These are phyloP conservation scores for Fusarium piperis DNA, from an alignment of 2,329 filamentous ascomycete species.

Conservation along the genomic window DNA sequence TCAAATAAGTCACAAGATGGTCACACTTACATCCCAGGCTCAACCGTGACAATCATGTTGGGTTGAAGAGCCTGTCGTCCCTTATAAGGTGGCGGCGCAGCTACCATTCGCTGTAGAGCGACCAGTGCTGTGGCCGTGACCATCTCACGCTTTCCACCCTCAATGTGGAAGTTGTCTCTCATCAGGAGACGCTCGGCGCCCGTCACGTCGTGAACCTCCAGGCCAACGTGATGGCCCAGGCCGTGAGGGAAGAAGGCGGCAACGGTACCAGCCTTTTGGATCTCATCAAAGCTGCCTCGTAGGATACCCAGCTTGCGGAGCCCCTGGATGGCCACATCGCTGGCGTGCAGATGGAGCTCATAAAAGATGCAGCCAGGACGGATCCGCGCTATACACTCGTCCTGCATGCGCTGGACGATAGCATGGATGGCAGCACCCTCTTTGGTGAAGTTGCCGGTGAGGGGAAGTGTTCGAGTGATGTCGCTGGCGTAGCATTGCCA, in stretches of 20 bases:
- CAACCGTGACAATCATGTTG: conserved; percentile 79
- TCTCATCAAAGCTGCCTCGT: conserved; percentile 67
- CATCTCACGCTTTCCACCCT: conserved; percentile 54
- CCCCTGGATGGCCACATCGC: conserved; percentile 75
- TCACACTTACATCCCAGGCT: conserved; percentile 72
- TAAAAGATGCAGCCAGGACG: conserved; percentile 76
- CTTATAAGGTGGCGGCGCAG: conserved; percentile 42
- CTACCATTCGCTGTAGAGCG: conserved; percentile 39
- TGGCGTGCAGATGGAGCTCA: conserved; percentile 77
- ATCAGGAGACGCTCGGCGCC: conserved; percentile 51
- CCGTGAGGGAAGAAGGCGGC: conserved; percentile 74
- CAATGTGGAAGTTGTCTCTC: conserved; percentile 42
- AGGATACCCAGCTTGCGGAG: conserved; percentile 78
- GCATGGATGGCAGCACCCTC: conserved; percentile 80
- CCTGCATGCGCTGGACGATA: conserved; percentile 84
- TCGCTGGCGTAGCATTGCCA: conserved; percentile 88
- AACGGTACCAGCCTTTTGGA: conserved; percentile 62
- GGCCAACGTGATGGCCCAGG: conserved; percentile 71
- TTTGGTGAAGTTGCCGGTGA: conserved; percentile 73
- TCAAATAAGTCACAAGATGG: neutral
- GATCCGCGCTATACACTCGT: conserved; percentile 74
- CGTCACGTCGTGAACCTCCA: conserved; percentile 71
- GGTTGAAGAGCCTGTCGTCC: conserved; percentile 58
- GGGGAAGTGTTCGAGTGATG: conserved; percentile 87
- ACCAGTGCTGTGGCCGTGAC: conserved; percentile 50